Conservation (phyloP, 805 yeast species). For the Suhomyces kilbournensis region DNA sequence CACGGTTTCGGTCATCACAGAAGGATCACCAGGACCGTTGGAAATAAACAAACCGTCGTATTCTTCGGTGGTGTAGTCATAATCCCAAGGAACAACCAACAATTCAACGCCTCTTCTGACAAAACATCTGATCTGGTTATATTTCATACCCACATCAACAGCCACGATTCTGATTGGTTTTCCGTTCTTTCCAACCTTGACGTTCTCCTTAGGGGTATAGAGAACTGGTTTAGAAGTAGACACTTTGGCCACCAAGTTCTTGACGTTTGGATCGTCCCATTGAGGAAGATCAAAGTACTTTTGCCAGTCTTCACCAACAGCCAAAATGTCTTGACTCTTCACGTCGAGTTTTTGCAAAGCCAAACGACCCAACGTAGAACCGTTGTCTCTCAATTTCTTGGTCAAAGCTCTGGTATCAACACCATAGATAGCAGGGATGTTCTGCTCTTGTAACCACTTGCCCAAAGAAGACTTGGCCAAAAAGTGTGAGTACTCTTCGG, state of each 20-base stretch:
- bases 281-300: slow-evolving; percentile 69
- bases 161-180: slow-evolving; percentile 80
- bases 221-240: slow-evolving; percentile 73
- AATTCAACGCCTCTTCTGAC: slow-evolving; percentile 95
- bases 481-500: slow-evolving; percentile 92
- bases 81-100: slow-evolving; percentile 93
- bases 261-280: slow-evolving; percentile 89
- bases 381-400: slow-evolving; percentile 85
- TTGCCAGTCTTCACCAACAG: slow-evolving; percentile 48
- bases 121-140: slow-evolving; percentile 95
- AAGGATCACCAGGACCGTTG: slow-evolving; percentile 99
- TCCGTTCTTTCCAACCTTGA: slow-evolving; percentile 63
- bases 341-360: slow-evolving; percentile 51
- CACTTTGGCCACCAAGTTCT: slow-evolving; percentile 89
- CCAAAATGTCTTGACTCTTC: slow-evolving; percentile 29
- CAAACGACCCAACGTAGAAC: slow-evolving; percentile 90
- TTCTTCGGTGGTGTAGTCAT: slow-evolving; percentile 74
- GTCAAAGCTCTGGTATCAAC: slow-evolving; percentile 96
- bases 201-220: slow-evolving; percentile 65
- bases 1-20: slow-evolving; percentile 70
- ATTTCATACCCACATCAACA: slow-evolving; percentile 97
- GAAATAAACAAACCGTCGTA: slow-evolving; percentile 95
- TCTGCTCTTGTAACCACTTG: slow-evolving; percentile 87
- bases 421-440: slow-evolving; percentile 95
- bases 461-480: slow-evolving; percentile 91